phyloP scores from a whole-genome alignment of 2,329 filamentous ascomycete genomes.

The Hymenoscyphus infarciens region DNA sequence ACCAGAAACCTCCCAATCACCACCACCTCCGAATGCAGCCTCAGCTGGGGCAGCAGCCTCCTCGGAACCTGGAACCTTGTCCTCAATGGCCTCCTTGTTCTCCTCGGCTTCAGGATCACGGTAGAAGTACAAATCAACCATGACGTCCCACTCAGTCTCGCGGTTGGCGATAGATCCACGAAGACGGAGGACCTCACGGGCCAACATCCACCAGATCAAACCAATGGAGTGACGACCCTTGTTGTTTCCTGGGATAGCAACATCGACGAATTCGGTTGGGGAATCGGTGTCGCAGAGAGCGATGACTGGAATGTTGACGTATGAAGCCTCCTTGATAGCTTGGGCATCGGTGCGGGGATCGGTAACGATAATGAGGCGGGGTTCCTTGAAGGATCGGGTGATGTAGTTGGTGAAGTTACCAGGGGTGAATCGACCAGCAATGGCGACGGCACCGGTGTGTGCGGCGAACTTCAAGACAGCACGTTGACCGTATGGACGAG shows the following conservation, averaged over 20 bases:
- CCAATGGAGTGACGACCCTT: conserved; percentile 99
- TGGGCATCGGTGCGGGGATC: conserved; percentile 99
- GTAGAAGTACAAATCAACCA: conserved; percentile 99
- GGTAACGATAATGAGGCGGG: conserved; percentile 98
- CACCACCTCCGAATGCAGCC: conserved; percentile 63
- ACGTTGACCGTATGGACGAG: conserved; percentile 98
- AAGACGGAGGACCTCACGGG: conserved; percentile 98
- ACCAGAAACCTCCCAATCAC: conserved; percentile 72
- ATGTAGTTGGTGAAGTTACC: conserved; percentile 99
- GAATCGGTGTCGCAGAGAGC: conserved; percentile 99
- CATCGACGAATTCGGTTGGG: conserved; percentile 98
- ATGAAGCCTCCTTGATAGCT: conserved; percentile 99
- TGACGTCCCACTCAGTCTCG: conserved; percentile 97
- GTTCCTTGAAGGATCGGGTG: conserved; percentile 99
- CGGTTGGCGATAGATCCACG: conserved; percentile 94
- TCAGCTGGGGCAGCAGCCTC: conserved; percentile 71
- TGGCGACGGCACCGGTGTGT: conserved; percentile 96
- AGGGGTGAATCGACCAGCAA: conserved; percentile 99
- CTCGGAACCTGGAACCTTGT: conserved; percentile 74
- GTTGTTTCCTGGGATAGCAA: conserved; percentile 99
- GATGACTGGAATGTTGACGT: conserved; percentile 99
- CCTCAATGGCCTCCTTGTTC: conserved; percentile 93
- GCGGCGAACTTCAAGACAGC: conserved; percentile 99
- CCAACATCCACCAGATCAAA: conserved; percentile 98
- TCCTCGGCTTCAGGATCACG: conserved; percentile 99